phyloP scores from a whole-genome alignment of 306 rosid species.

The Malus fusca region DNA sequence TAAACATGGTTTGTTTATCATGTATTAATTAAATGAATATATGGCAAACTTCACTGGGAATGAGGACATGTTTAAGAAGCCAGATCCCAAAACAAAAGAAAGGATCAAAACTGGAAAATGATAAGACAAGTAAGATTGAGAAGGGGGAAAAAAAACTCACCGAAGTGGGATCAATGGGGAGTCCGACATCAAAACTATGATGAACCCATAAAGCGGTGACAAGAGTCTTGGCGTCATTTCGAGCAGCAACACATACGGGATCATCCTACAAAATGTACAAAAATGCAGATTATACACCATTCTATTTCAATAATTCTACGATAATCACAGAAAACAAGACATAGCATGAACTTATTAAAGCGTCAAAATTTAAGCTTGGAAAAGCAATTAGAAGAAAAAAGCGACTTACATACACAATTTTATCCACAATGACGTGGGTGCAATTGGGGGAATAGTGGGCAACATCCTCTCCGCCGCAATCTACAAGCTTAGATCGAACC shows the following conservation, averaged over 20 bases:
- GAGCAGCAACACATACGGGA: conserved; percentile 69
- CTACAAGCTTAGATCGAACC: conserved; percentile 67
- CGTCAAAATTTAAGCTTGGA: neutral
- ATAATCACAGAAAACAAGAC: neutral
- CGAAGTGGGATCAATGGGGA: conserved; percentile 46
- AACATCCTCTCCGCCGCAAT: conserved; percentile 69
- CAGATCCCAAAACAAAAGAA: neutral
- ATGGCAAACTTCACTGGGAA: neutral
- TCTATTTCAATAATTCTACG: neutral
- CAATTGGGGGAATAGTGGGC: conserved; percentile 50
- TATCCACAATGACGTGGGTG: conserved; percentile 72
- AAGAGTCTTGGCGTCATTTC: conserved; percentile 58
- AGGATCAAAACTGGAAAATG: neutral
- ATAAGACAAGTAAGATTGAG: neutral
- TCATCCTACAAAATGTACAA: conserved; percentile 46
- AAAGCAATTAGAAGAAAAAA: neutral
- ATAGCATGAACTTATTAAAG: neutral
- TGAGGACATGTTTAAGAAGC: neutral
- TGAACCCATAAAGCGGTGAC: conserved; percentile 84
- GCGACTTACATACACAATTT: conserved; percentile 42
- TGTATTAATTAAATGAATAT: neutral
- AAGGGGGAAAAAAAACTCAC: conserved; percentile 33
- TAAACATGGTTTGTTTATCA: neutral
- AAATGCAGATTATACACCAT: neutral
- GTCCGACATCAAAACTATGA: conserved; percentile 66